Conservation (phyloP, 164 flowering plant species). For the Brasenia schreberi region DNA sequence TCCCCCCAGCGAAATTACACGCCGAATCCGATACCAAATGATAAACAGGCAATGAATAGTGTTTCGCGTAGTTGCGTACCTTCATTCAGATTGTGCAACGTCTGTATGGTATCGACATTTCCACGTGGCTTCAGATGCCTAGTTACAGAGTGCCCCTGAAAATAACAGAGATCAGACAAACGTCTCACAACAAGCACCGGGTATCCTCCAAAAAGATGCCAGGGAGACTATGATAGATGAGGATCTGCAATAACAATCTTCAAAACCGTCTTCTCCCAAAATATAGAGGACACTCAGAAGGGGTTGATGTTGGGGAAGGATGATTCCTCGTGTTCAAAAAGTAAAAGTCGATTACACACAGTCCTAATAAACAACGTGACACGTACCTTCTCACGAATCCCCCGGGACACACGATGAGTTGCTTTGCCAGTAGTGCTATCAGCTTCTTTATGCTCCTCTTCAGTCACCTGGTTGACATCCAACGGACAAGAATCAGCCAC, state of each 20-base stretch:
- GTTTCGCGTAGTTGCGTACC: slow-evolving; percentile 26
- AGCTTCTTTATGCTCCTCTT: slow-evolving; percentile 80
- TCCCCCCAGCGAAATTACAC: not conserved
- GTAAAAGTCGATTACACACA: too few relatives aligned
- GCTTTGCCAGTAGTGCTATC: slow-evolving; percentile 72
- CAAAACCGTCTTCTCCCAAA: too few relatives aligned
- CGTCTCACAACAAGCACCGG: not conserved
- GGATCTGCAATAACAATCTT: too few relatives aligned
- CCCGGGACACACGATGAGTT: slow-evolving; percentile 61
- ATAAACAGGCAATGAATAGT: not conserved
- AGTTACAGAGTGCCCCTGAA: slow-evolving; percentile 74
- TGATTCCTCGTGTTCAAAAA: too few relatives aligned
- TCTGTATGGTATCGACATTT: slow-evolving; percentile 57
- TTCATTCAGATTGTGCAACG: slow-evolving; percentile 71
- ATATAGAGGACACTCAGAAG: too few relatives aligned
- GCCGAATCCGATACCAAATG: not conserved
- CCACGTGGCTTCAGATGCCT: slow-evolving; percentile 83
- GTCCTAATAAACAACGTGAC: too few relatives aligned
- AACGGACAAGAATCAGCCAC: slow-evolving; percentile 4
- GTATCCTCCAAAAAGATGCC: too few relatives aligned
- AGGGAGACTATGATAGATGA: too few relatives aligned
- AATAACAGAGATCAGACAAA: slow-evolving; percentile 2
- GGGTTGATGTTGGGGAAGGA: too few relatives aligned
- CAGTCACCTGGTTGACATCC: slow-evolving; percentile 25
- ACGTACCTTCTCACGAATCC: slow-evolving; percentile 63